Percentiles rank a stretch among this genome's conserved stretches.
Evolutionary conservation across 192 early-diverging fungal species (phyloP).

Genomic region (Coemansia sp.): DNA sequence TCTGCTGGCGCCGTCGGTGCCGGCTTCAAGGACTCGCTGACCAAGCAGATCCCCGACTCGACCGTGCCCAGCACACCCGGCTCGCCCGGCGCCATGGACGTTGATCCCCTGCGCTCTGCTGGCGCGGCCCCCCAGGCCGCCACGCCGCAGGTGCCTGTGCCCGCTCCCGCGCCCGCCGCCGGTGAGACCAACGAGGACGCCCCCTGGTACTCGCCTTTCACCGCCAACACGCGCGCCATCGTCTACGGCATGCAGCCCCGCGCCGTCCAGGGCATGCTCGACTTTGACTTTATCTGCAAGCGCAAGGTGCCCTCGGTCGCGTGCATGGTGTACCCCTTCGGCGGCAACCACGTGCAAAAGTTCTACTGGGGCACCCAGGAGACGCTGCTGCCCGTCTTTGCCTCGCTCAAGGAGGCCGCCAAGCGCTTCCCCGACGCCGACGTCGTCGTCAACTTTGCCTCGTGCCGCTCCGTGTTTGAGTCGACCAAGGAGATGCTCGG

Average conservation of each 20-base stretch:
- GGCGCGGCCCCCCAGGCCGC: constrained; percentile 20
- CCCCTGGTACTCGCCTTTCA: constrained; percentile 76
- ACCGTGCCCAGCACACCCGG: constrained; percentile 46
- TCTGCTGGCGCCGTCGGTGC: constrained; percentile 55
- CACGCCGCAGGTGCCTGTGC: constrained; percentile 43
- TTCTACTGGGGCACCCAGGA: constrained; percentile 99
- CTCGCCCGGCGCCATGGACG: constrained; percentile 42
- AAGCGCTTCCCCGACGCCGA: constrained; percentile 88
- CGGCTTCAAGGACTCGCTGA: constrained; percentile 55
- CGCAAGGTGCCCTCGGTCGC: constrained; percentile 87
- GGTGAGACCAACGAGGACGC: constrained; percentile 24
- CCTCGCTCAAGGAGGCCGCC: constrained; percentile 78
- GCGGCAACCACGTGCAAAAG: constrained; percentile 97
- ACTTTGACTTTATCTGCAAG: constrained; percentile 99
- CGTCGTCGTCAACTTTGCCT: constrained; percentile 97
- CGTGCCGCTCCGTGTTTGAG: constrained; percentile 91
- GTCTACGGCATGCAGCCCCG: constrained; percentile 99
- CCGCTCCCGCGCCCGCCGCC: constrained; percentile 48
- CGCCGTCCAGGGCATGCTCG: constrained; percentile 98
- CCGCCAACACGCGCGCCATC: constrained; percentile 79
- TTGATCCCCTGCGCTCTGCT: constrained; percentile 26
- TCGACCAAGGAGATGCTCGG: constrained; percentile 85
- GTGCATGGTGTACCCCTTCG: constrained; percentile 99
- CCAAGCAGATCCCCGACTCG: constrained; percentile 54
- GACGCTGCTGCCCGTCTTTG: constrained; percentile 92